phyloP scores from a whole-genome alignment of 176 grass and related monocot species.

The Rhynchospora pubera region DNA sequence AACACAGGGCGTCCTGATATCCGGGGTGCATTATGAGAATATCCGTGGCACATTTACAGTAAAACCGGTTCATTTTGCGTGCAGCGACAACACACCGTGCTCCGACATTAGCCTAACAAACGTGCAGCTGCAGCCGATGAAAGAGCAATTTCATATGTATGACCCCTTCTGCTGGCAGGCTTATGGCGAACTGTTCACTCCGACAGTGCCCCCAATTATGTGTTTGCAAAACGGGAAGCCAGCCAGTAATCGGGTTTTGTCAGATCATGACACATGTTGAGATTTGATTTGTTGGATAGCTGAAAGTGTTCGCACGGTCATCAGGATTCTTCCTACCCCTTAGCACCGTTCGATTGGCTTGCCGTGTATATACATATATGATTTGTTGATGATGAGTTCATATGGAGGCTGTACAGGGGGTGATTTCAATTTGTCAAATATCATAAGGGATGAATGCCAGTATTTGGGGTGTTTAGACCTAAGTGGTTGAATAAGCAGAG shows the following conservation, averaged over 20 bases:
- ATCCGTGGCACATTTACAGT: conserved; percentile 83
- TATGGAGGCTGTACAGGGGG: conserved; percentile 14
- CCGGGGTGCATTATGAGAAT: conserved; percentile 77
- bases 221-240: conserved; percentile 95
- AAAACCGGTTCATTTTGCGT: conserved; percentile 85
- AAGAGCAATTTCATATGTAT: conserved; percentile 63
- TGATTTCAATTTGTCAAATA: conserved; percentile 11
- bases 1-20: conserved; percentile 69
- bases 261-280: conserved; percentile 76
- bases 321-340: conserved; percentile 56
- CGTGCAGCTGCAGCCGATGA: conserved; percentile 57
- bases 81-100: conserved; percentile 80
- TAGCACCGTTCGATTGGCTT: conserved; percentile 51
- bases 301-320: conserved; percentile 49
- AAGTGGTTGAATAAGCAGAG: conserved; percentile 5
- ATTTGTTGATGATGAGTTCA: conserved; percentile 17
- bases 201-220: conserved; percentile 60
- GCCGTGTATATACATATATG: conserved; percentile 68
- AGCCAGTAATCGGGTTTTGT: conserved; percentile 62
- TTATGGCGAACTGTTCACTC: conserved; percentile 75
- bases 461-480: conserved; percentile 28
- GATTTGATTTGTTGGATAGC: conserved; percentile 26
- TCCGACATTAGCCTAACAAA: conserved; percentile 80
- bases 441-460: conserved; percentile 20
- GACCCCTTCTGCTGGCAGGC: conserved; percentile 93